A percentile compares a stretch with the other conserved stretches of the same genome.
phyloP scores from a whole-genome alignment of 345 rosid genomes.

The Alliaria petiolata region DNA sequence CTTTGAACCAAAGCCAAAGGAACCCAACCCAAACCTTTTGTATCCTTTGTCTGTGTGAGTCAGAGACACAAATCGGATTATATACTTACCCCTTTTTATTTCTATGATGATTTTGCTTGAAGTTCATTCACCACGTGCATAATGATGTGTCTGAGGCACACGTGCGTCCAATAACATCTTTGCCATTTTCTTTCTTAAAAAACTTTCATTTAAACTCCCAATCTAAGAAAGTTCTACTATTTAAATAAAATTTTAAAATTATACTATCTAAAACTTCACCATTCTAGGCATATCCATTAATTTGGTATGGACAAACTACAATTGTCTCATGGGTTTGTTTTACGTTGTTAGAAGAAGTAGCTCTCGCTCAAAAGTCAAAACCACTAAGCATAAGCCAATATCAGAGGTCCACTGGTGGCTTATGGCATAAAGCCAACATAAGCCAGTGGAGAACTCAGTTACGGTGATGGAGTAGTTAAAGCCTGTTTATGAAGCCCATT shows the following conservation, averaged over 20 bases:
- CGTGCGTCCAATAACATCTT: neutral
- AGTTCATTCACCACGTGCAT: slow-evolving; percentile 9
- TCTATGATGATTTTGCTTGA: neutral
- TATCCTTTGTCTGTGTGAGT: slow-evolving; percentile 1
- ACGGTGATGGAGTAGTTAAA: too few species aligned
- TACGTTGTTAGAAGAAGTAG: neutral
- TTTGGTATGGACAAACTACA: neutral
- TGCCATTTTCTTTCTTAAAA: neutral
- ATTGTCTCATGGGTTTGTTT: too few species aligned
- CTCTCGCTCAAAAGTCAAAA: too few species aligned
- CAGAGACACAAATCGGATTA: slow-evolving; percentile 2
- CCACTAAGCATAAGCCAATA: too few species aligned
- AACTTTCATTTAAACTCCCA: neutral
- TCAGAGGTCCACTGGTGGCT: too few species aligned
- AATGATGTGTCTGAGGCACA: slow-evolving; percentile 2
- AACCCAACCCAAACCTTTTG: slow-evolving; percentile 18
- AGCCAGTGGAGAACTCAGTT: too few species aligned
- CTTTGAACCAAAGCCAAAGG: slow-evolving; percentile 31
- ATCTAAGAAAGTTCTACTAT: neutral
- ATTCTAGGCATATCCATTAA: neutral
- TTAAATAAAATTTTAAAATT: neutral
- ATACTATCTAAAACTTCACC: neutral
- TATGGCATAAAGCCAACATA: too few species aligned
- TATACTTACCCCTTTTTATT: neutral
- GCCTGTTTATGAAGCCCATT: too few species aligned